Conservation (phyloP, 2,329 filamentous ascomycete species). For the Cladosporium velox region DNA sequence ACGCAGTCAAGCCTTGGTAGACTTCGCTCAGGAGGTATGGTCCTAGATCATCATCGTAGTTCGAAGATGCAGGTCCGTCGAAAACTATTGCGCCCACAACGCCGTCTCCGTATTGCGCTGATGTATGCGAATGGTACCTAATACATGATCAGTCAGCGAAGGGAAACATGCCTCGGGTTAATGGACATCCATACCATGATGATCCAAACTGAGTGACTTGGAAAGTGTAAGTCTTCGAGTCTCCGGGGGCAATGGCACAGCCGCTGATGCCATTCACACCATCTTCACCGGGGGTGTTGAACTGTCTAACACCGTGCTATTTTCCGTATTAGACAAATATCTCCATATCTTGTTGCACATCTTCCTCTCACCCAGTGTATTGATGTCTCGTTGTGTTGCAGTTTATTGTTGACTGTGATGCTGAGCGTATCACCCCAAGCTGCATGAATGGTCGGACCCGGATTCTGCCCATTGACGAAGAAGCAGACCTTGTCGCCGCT, state of each 20-base stretch:
- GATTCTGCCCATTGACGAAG: conserved; percentile 63
- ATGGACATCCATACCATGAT: conserved; percentile 33
- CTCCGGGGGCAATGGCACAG: conserved; percentile 53
- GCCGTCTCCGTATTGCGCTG: conserved; percentile 47
- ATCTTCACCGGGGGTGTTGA: conserved; percentile 56
- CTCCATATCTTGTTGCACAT: background rate
- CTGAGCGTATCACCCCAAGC: conserved; percentile 48
- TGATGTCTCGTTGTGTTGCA: conserved; percentile 56
- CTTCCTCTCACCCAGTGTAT: conserved; percentile 16
- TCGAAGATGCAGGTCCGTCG: conserved; percentile 46
- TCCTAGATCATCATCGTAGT: conserved; percentile 43
- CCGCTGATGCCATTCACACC: conserved; percentile 54
- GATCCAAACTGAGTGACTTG: conserved; percentile 50
- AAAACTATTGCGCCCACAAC: conserved; percentile 45
- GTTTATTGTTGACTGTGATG: conserved; percentile 57
- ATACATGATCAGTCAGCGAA: background rate
- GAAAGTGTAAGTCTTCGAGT: conserved; percentile 58
- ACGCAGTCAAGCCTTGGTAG: conserved; percentile 33
- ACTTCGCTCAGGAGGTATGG: conserved; percentile 35
- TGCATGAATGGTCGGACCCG: conserved; percentile 64
- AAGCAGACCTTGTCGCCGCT: conserved; percentile 34
- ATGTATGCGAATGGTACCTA: conserved; percentile 46
- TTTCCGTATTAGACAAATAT: conserved; percentile 38
- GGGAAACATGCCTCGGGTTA: background rate
- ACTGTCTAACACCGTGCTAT: conserved; percentile 63